These are phyloP conservation scores for Chara braunii DNA, from an alignment of 139 green algal species.

Conservation along the genomic window DNA sequence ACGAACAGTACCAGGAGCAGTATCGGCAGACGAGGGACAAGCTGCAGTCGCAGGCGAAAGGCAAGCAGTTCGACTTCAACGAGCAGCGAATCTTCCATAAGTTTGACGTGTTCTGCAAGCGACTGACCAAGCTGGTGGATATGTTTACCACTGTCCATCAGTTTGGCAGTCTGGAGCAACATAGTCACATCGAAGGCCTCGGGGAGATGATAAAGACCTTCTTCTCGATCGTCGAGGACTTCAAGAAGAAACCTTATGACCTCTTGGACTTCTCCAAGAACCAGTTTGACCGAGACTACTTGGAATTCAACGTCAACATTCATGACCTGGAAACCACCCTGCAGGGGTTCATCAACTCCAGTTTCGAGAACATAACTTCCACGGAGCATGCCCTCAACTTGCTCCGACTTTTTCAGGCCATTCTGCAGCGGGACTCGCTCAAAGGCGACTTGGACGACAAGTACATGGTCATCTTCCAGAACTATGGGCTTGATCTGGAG, in stretches of 20 bases:
- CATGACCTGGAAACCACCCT: conserved; percentile 79
- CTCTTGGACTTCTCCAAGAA: conserved; percentile 75
- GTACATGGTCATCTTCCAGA: conserved; percentile 81
- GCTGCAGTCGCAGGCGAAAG: conserved; percentile 48
- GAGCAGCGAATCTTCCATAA: conserved; percentile 70
- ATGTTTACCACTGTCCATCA: conserved; percentile 86
- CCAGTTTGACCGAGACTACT: conserved; percentile 81
- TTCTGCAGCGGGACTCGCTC: conserved; percentile 75
- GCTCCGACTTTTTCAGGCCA: conserved; percentile 76
- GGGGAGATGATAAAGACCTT: conserved; percentile 66
- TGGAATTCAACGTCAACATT: conserved; percentile 94
- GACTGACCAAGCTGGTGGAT: conserved; percentile 72
- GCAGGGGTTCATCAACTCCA: conserved; percentile 76
- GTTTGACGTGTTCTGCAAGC: conserved; percentile 82
- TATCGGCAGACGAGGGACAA: conserved; percentile 57
- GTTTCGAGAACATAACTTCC: conserved; percentile 74
- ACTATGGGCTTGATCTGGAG: conserved; percentile 77
- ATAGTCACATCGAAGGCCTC: conserved; percentile 84
- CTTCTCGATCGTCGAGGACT: conserved; percentile 75
- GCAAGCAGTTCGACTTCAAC: conserved; percentile 65
- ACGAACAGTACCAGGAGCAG: conserved; percentile 59
- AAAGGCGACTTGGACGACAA: conserved; percentile 66
- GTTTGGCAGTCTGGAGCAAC: conserved; percentile 70
- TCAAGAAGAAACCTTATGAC: conserved; percentile 82
- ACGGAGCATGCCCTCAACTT: conserved; percentile 80